Conservation (phyloP, 78 protist species). For the Parvularia atlantis region DNA sequence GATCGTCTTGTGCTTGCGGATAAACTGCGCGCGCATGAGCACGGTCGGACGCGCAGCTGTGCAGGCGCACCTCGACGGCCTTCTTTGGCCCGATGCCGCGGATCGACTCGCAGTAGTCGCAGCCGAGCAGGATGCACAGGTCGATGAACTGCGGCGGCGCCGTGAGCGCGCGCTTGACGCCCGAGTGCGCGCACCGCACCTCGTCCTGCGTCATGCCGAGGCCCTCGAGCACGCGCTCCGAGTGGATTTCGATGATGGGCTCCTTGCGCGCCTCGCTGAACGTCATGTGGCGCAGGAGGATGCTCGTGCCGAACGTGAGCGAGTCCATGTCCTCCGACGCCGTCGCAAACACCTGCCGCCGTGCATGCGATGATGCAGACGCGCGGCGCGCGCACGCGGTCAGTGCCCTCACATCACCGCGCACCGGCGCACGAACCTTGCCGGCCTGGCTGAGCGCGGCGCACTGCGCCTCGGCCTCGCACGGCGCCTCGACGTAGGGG, state of each 20-base stretch:
- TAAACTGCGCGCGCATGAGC: not conserved
- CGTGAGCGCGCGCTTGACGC: too few relatives aligned
- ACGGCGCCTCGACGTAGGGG: constrained; percentile 80
- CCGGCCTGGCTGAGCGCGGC: constrained; percentile 70
- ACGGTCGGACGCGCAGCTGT: too few relatives aligned
- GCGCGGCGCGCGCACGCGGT: not conserved
- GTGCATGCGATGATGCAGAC: not conserved
- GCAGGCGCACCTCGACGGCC: not conserved
- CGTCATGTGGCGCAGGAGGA: constrained; percentile 67
- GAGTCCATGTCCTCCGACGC: constrained; percentile 98
- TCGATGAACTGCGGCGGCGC: constrained; percentile 76
- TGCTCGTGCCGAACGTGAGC: constrained; percentile 78
- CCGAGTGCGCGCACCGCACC: not conserved
- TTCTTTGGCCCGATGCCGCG: constrained; percentile 6
- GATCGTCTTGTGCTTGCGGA: constrained; percentile 43
- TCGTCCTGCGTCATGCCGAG: constrained; percentile 61
- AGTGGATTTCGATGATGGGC: constrained; percentile 68
- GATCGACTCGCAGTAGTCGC: constrained; percentile 84
- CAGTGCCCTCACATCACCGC: not conserved
- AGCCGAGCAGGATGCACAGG: constrained; percentile 88
- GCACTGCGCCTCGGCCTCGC: constrained; percentile 99
- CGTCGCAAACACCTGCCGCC: constrained; percentile 55
- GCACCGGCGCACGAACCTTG: constrained; percentile 31
- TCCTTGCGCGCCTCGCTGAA: constrained; percentile 69
- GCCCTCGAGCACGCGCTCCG: constrained; percentile 49